Evolutionary conservation across 2,329 filamentous ascomycete species (phyloP).

Genomic region (Thielaviopsis musarum): DNA sequence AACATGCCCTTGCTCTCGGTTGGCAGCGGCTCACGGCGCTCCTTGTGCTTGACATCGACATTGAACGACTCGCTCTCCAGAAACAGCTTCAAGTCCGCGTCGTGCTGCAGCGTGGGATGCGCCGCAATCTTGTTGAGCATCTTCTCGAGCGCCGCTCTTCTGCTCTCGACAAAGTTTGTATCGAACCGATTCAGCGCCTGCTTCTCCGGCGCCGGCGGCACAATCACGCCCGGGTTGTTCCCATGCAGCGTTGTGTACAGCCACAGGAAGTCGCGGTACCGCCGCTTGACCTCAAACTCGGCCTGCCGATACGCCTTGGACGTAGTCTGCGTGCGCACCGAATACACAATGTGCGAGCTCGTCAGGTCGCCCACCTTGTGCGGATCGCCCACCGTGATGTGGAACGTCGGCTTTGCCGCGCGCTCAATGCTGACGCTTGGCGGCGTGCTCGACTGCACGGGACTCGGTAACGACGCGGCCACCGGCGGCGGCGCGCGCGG

Average conservation of each 20-base stretch:
- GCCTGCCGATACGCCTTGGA: conserved; percentile 89
- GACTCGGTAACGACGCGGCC: conserved; percentile 36
- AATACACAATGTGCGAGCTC: conserved; percentile 94
- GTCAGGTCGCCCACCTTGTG: conserved; percentile 96
- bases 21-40: conserved; percentile 71
- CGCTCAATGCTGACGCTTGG: conserved; percentile 86
- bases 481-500: conserved; percentile 52
- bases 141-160: conserved; percentile 79
- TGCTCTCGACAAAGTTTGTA: conserved; percentile 86
- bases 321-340: conserved; percentile 81
- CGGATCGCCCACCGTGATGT: conserved; percentile 85
- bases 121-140: conserved; percentile 94
- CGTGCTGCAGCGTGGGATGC: conserved; percentile 81
- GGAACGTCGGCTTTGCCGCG: conserved; percentile 79
- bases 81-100: conserved; percentile 88
- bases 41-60: conserved; percentile 93
- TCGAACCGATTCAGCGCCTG: conserved; percentile 94
- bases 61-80: conserved; percentile 93
- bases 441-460: conserved; percentile 34
- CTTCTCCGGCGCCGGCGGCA: conserved; percentile 93
- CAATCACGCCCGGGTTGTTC: conserved; percentile 88
- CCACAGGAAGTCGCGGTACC: conserved; percentile 96
- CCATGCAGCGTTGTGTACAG: conserved; percentile 87
- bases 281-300: conserved; percentile 82
- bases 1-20: conserved; percentile 89